Evolutionary conservation across 2,329 filamentous ascomycete species (phyloP).

Genomic region (Leptographium galeiforme): DNA sequence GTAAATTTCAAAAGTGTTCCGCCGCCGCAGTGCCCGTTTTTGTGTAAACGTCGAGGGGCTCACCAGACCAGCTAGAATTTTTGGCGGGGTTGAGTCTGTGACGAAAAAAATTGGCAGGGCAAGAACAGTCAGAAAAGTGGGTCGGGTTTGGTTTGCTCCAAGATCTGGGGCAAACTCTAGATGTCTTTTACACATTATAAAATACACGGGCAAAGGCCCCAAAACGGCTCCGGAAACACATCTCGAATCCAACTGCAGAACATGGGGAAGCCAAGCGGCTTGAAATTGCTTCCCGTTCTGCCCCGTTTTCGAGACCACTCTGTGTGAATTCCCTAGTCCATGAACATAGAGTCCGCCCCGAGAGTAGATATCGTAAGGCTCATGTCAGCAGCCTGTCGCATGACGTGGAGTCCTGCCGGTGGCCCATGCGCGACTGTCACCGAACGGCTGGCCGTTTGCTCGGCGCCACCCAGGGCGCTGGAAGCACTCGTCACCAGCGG

Average conservation of each 20-base stretch:
- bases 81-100: slow-evolving; percentile 2
- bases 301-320: neutral
- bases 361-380: slow-evolving; percentile 31
- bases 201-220: neutral
- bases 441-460: slow-evolving; percentile 1
- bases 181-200: too few species aligned
- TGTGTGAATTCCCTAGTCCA: slow-evolving; percentile 25
- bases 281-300: too few species aligned
- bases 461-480: neutral
- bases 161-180: neutral
- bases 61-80: neutral
- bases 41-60: slow-evolving; percentile 1
- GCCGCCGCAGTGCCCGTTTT: neutral
- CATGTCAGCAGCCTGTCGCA: slow-evolving; percentile 22
- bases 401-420: neutral
- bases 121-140: neutral
- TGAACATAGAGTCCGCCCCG: slow-evolving; percentile 35
- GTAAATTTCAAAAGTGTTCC: neutral
- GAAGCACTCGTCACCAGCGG: slow-evolving; percentile 13
- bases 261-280: too few species aligned
- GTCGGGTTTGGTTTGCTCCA: neutral
- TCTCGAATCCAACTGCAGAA: neutral
- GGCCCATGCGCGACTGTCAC: slow-evolving; percentile 25
- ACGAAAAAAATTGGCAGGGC: neutral
- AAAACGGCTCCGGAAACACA: neutral